Evolutionary conservation across 805 yeast species (phyloP), one percentile per base, ranked within the genome.

Genomic region (Yarrowia sp.): DNA sequence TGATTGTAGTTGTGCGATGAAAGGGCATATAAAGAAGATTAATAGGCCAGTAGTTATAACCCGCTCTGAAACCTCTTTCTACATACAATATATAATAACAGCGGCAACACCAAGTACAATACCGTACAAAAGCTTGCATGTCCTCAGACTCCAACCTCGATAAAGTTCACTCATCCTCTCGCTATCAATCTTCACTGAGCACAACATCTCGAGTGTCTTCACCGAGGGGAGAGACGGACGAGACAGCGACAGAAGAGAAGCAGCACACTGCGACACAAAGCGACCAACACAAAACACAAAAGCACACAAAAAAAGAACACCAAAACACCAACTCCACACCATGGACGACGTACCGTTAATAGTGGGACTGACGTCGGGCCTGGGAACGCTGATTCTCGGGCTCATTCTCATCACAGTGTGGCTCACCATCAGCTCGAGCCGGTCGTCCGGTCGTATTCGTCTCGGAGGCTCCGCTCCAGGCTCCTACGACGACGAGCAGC

Each of bases 401-500:
- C 63, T 76, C 29, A 56, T 74, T 9, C 39, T 71, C 27, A 66
- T 66, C 27, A 66, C 65, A 18, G 24, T 71, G 64, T 63, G 73
- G 75, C 66, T 73, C 66, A 68, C 73, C 66, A 32, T 75, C 65
- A 67, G 70, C 59, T 68, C 73, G 41, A 63, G 35, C 29, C 35
- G 61, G 16, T 38, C 46, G 19, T 55, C 61, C 6, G 61, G 61
- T 4, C 27, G 61, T 6, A 38, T 55, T 29, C 27, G 61, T 3
- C 61, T 55, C 7, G 47, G 47, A 27, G 47, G 47, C 29, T 27
- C 36, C n/a, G 47, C 47, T 27, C 86, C 88, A 0, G 88, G 86
- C 21, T 78, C 81, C 49, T 78, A 82, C 65, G 90, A 84, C 66
- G 92, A 86, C 66, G 86, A 82, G 58, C 84, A 82, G 36, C 75